Conservation (phyloP, 495 filamentous ascomycete species). For the Talaromyces adpressus region DNA sequence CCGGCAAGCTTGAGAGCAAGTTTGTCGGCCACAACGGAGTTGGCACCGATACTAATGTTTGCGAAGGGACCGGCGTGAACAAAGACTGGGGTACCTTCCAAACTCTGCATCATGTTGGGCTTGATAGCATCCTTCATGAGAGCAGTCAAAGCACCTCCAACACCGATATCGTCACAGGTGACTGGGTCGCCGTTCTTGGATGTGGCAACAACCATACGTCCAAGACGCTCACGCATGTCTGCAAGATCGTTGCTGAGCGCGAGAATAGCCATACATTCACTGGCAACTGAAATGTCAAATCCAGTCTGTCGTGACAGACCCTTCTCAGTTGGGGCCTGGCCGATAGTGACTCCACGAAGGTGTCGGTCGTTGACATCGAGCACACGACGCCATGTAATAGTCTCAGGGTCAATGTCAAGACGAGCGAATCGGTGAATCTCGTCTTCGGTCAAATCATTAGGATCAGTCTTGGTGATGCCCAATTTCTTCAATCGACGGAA, state of each 20-base stretch:
- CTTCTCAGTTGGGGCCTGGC: constrained; percentile 84
- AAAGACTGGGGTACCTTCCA: constrained; percentile 95
- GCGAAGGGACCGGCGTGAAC: constrained; percentile 97
- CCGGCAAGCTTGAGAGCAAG: constrained; percentile 92
- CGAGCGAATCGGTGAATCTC: constrained; percentile 84
- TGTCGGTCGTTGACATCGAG: constrained; percentile 96
- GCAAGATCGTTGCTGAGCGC: constrained; percentile 80
- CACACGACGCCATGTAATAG: constrained; percentile 94
- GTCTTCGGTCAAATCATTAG: constrained; percentile 80
- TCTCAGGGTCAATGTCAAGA: constrained; percentile 91
- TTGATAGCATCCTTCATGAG: constrained; percentile 98
- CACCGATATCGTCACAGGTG: constrained; percentile 92
- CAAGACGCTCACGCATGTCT: constrained; percentile 91
- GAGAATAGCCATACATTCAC: constrained; percentile 97
- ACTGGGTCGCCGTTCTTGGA: constrained; percentile 81
- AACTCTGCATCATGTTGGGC: constrained; percentile 96
- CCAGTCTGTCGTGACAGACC: constrained; percentile 76
- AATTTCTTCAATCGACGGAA: constrained; percentile 88
- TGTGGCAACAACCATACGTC: constrained; percentile 93
- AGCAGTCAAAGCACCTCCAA: constrained; percentile 84
- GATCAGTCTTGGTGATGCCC: constrained; percentile 90
- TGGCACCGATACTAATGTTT: constrained; percentile 96
- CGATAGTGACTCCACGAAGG: constrained; percentile 79
- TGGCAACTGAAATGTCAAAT: constrained; percentile 96
- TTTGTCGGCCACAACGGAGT: constrained; percentile 89